These are phyloP conservation scores for Vachellia pachyceras DNA, from an alignment of 306 rosid genomes.

Conservation along the genomic window DNA sequence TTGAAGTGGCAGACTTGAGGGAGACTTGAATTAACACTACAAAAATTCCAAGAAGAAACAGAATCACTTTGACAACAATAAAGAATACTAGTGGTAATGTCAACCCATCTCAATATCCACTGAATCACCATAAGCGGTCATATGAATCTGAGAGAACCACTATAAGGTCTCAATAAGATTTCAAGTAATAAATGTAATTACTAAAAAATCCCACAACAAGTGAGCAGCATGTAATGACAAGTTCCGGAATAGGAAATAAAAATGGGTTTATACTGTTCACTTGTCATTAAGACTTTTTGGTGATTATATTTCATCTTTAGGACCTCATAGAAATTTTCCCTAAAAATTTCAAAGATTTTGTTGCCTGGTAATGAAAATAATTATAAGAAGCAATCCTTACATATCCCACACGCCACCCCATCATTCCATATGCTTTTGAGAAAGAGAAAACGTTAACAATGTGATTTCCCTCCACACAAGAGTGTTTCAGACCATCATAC, in stretches of 20 bases:
- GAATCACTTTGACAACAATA: background rate
- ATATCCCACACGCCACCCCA: constrained; percentile 99
- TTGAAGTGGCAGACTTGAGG: background rate
- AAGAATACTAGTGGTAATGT: background rate
- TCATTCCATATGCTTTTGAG: constrained; percentile 98
- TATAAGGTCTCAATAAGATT: no score
- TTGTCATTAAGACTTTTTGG: no score
- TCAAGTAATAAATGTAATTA: no score
- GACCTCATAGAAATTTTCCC: no score
- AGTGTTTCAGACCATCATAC: constrained; percentile 83
- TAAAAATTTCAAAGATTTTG: background rate
- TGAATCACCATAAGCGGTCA: no score
- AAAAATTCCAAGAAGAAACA: background rate
- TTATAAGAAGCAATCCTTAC: constrained; percentile 55
- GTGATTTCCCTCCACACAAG: constrained; percentile 90
- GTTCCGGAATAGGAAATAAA: no score
- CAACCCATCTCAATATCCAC: background rate
- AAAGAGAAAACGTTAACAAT: constrained; percentile 87
- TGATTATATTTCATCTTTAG: no score
- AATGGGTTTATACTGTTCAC: no score
- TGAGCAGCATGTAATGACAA: no score
- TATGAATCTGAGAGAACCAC: no score
- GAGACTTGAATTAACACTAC: background rate
- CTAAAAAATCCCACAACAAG: no score
- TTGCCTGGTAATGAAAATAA: background rate